Percentiles rank a stretch among this genome's conserved stretches.
phyloP scores from a whole-genome alignment of 2,329 filamentous ascomycete species.

The Botrytis byssoidea region DNA sequence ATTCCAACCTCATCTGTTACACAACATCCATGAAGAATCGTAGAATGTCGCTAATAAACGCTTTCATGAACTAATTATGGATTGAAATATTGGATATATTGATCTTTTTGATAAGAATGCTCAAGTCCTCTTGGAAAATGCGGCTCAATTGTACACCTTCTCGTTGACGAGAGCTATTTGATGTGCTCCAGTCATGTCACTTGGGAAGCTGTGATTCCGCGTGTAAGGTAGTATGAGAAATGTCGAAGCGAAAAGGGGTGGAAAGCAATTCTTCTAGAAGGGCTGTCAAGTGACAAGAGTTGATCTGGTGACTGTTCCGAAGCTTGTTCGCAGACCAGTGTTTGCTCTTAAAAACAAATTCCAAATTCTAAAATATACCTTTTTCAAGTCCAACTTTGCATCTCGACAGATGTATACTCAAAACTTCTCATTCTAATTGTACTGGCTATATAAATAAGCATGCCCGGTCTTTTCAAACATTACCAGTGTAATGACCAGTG shows the following conservation, averaged over 20 bases:
- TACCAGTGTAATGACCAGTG: not conserved
- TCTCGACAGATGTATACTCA: not conserved
- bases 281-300: not conserved
- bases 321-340: not conserved
- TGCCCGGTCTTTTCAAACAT: too few relatives aligned
- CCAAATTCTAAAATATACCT: not conserved
- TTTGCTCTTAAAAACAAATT: not conserved
- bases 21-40: not conserved
- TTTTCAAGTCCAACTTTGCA: too few relatives aligned
- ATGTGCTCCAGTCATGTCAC: not conserved
- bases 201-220: too few relatives aligned
- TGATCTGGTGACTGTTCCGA: too few relatives aligned
- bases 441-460: not conserved
- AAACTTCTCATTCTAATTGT: rapidly evolving
- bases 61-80: not conserved
- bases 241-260: too few relatives aligned
- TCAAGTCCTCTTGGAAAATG: too few relatives aligned
- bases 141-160: not conserved
- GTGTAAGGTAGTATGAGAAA: too few relatives aligned
- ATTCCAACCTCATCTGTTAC: constrained; percentile 1
- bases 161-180: not conserved
- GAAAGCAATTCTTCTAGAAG: too few relatives aligned
- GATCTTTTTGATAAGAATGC: rapidly evolving
- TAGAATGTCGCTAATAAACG: not conserved
- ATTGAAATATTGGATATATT: not conserved